Evolutionary conservation across 192 early-diverging fungal genomes (phyloP).

Genomic region (Kappamyces sp.): DNA sequence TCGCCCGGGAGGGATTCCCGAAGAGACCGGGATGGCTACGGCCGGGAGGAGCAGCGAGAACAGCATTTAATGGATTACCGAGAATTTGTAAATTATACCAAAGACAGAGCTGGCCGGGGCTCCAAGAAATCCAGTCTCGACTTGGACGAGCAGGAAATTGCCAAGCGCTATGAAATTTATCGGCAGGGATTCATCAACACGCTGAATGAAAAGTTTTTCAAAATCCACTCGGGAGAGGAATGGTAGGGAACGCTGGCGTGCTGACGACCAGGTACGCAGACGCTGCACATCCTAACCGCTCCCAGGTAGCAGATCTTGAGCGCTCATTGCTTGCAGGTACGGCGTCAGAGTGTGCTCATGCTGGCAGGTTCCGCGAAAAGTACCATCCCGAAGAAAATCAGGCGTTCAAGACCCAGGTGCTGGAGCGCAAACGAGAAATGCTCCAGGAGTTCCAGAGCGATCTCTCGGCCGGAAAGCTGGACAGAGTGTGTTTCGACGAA

Average conservation of each 20-base stretch:
- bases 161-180: conserved; percentile 75
- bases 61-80: conserved; percentile 9
- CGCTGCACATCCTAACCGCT: not conserved
- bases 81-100: conserved; percentile 22
- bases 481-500: conserved; percentile 56
- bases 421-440: conserved; percentile 46
- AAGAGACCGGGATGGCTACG: too few relatives aligned
- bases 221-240: conserved; percentile 69
- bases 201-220: conserved; percentile 68
- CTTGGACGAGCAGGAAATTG: conserved; percentile 72
- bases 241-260: conserved; percentile 47
- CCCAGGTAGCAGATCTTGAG: not conserved
- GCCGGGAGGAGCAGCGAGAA: not conserved
- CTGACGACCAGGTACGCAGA: not conserved
- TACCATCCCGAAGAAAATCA: conserved; percentile 76
- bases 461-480: conserved; percentile 66
- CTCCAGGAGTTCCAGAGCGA: conserved; percentile 58
- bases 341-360: not conserved
- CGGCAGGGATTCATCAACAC: conserved; percentile 67
- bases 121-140: conserved; percentile 40
- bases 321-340: not conserved
- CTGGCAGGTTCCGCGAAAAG: conserved; percentile 70
- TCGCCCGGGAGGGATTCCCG: too few relatives aligned
- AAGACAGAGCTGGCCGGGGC: conserved; percentile 7
- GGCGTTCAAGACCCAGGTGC: conserved; percentile 44